These are phyloP conservation scores for Phaeosphaeriaceae sp. DNA, from an alignment of 2,329 filamentous ascomycete genomes.

Conservation along the genomic window DNA sequence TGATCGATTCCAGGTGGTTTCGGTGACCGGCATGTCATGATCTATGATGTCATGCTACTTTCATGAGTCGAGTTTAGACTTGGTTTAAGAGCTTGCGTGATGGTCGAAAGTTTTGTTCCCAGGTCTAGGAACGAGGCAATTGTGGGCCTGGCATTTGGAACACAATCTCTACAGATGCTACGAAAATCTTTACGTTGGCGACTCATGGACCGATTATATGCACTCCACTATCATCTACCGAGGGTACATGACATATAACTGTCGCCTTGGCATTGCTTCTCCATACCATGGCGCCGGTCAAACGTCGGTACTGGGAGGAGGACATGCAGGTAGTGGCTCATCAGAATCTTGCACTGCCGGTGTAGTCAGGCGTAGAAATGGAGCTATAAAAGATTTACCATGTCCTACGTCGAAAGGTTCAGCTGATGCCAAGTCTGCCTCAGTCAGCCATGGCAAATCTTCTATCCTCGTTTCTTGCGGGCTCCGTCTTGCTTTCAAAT, in stretches of 20 bases:
- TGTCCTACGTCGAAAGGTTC: slow-evolving; percentile 6
- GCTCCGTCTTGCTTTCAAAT: slow-evolving; percentile 26
- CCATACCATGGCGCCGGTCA: slow-evolving; percentile 23
- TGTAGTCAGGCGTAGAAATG: background rate
- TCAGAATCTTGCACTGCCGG: slow-evolving; percentile 7
- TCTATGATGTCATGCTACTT: slow-evolving; percentile 3
- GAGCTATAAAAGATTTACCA: slow-evolving; percentile 28
- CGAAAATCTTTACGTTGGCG: background rate
- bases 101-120: background rate
- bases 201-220: background rate
- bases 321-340: background rate
- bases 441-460: slow-evolving; percentile 33
- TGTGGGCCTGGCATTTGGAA: background rate
- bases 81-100: background rate
- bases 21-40: slow-evolving; percentile 8
- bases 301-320: slow-evolving; percentile 27
- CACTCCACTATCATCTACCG: slow-evolving; percentile 18
- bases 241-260: slow-evolving; percentile 21
- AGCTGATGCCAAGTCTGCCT: slow-evolving; percentile 20
- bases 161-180: background rate
- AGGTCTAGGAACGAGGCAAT: background rate
- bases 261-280: slow-evolving; percentile 28
- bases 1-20: background rate
- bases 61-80: slow-evolving; percentile 6
- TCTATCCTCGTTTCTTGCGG: slow-evolving; percentile 31